Evolutionary conservation across 2,329 filamentous ascomycete species (phyloP).

Genomic region (Venturia nashicola): DNA sequence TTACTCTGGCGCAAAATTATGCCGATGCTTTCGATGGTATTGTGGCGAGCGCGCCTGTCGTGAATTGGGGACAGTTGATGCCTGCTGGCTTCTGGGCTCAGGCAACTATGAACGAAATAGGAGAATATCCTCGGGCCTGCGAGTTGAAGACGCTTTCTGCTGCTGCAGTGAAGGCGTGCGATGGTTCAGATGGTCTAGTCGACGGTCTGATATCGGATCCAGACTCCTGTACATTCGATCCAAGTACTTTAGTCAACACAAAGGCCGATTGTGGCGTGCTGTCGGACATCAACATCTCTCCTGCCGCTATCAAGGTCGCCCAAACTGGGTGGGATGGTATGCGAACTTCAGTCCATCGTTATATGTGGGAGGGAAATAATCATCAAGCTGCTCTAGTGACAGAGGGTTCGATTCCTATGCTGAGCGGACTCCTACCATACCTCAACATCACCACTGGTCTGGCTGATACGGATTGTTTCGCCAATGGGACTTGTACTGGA

Average conservation of each 20-base stretch:
- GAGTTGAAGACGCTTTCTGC: constrained; percentile 16
- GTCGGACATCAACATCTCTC: not conserved
- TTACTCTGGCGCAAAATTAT: constrained; percentile 20
- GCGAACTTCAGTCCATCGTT: not conserved
- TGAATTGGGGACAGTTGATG: constrained; percentile 16
- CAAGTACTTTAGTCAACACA: constrained; percentile 11
- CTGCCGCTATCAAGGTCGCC: constrained; percentile 1
- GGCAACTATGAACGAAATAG: constrained; percentile 14
- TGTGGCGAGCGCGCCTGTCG: constrained; percentile 17
- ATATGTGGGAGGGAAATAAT: not conserved
- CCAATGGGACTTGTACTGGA: constrained; percentile 1
- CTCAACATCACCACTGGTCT: not conserved
- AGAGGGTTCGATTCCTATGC: not conserved
- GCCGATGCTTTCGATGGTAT: constrained; percentile 20
- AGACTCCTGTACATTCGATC: constrained; percentile 15
- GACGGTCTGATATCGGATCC: constrained; percentile 21
- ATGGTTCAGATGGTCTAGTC: constrained; percentile 18
- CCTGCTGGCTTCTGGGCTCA: constrained; percentile 8
- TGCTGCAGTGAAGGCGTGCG: constrained; percentile 15
- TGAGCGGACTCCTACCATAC: not conserved
- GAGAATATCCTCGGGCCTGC: constrained; percentile 12
- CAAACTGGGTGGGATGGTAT: constrained; percentile 5
- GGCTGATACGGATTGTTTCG: not conserved
- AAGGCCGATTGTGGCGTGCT: constrained; percentile 10
- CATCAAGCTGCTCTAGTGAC: constrained; percentile 1